Evolutionary conservation across 805 yeast species (phyloP).

Genomic region (Clavispora asparagi): DNA sequence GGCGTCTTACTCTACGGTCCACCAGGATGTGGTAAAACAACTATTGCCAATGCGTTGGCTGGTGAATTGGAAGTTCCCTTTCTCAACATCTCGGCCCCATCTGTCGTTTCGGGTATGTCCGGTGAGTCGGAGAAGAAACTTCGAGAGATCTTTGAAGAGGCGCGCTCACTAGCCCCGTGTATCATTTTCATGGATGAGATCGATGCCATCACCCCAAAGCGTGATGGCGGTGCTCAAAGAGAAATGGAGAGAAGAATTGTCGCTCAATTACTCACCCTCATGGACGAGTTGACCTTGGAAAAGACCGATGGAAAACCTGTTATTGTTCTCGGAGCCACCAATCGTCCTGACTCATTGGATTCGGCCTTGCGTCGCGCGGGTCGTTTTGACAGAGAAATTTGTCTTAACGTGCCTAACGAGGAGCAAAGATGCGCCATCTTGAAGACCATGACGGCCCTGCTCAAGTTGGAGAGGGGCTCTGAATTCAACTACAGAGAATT

Average conservation of each 20-base stretch:
- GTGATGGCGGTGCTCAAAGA: conserved; percentile 92
- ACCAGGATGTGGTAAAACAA: conserved; percentile 98
- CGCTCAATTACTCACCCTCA: conserved; percentile 88
- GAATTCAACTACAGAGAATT: conserved; percentile 60
- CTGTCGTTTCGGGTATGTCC: conserved; percentile 98
- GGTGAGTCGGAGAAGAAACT: conserved; percentile 96
- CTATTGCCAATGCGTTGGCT: conserved; percentile 93
- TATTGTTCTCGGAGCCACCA: conserved; percentile 92
- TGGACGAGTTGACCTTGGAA: conserved; percentile 86
- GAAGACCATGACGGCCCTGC: conserved; percentile 60
- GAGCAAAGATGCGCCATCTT: conserved; percentile 71
- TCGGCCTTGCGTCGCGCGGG: conserved; percentile 96
- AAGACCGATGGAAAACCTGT: conserved; percentile 93
- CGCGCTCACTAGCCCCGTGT: conserved; percentile 85
- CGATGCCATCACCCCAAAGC: conserved; percentile 95
- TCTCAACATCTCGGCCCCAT: conserved; percentile 86
- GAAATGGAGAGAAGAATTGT: conserved; percentile 98
- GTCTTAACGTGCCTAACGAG: conserved; percentile 92
- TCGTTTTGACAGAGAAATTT: conserved; percentile 90
- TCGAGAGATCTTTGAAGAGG: conserved; percentile 91
- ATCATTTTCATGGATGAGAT: conserved; percentile 91
- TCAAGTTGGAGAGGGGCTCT: conserved; percentile 56
- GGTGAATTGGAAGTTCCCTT: conserved; percentile 94
- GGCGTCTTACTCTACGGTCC: conserved; percentile 96
- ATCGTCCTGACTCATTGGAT: conserved; percentile 92